Evolutionary conservation across 2,329 filamentous ascomycete species (phyloP).

Genomic region (Aureobasidium sp.): DNA sequence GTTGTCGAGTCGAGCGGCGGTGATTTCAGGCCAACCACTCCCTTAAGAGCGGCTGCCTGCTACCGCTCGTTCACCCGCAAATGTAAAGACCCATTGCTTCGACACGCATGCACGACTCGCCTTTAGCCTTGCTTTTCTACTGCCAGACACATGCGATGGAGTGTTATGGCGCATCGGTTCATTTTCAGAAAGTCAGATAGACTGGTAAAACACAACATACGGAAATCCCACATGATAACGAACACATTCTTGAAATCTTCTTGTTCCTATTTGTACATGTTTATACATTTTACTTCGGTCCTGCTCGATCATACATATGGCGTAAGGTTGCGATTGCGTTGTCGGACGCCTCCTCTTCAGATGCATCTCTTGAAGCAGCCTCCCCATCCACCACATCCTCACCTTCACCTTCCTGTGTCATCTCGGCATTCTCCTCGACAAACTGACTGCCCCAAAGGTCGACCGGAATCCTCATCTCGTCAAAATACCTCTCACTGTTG

Average conservation of each 20-base stretch:
- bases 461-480: slow-evolving; percentile 20
- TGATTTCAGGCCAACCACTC: not conserved
- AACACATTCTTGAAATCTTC: not conserved
- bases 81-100: not conserved
- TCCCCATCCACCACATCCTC: not conserved
- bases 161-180: slow-evolving; percentile 10
- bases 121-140: slow-evolving; percentile 10
- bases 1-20: not conserved
- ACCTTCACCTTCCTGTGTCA: not conserved
- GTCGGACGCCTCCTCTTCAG: not conserved
- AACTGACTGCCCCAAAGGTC: slow-evolving; percentile 15
- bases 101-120: slow-evolving; percentile 6
- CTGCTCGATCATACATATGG: too few relatives aligned
- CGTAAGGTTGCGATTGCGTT: not conserved
- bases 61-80: not conserved
- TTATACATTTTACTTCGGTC: not conserved
- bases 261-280: not conserved
- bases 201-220: slow-evolving; percentile 13
- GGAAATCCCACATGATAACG: slow-evolving; percentile 11
- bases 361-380: not conserved
- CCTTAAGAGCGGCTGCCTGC: not conserved
- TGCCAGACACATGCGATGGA: slow-evolving; percentile 12
- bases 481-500: slow-evolving; percentile 23
- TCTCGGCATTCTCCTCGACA: not conserved
- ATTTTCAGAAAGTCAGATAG: slow-evolving; percentile 11